phyloP scores from a whole-genome alignment of 306 rosid species.

The Luffa acutangula region DNA sequence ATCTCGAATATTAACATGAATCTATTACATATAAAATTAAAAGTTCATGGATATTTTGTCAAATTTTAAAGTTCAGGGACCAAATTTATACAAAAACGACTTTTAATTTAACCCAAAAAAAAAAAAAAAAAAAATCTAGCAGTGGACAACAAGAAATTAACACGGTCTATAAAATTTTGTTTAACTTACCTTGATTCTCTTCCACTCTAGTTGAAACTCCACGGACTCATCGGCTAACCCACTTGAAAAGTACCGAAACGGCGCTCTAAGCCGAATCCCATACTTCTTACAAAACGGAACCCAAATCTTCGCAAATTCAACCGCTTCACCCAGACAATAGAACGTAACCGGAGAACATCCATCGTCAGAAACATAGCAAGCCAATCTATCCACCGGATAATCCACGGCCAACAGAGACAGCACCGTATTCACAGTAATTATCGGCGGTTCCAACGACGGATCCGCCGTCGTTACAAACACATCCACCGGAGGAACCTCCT shows the following conservation, averaged over 20 bases:
- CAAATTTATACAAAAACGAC: too few relatives aligned
- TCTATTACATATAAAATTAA: too few relatives aligned
- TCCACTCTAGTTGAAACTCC: slow-evolving; percentile 30
- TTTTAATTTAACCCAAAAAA: too few relatives aligned
- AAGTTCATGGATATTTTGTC: too few relatives aligned
- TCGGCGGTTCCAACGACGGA: slow-evolving; percentile 49
- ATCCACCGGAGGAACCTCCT: slow-evolving; percentile 55
- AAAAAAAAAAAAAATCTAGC: too few relatives aligned
- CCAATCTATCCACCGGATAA: slow-evolving; percentile 56
- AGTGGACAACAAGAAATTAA: too few relatives aligned
- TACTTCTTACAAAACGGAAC: slow-evolving; percentile 54
- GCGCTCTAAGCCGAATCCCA: slow-evolving; percentile 49
- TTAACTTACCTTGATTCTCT: not conserved
- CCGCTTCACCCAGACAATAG: slow-evolving; percentile 42
- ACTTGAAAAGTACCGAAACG: slow-evolving; percentile 36
- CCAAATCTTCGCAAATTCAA: slow-evolving; percentile 52
- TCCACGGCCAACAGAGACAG: slow-evolving; percentile 59
- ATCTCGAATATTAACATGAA: too few relatives aligned
- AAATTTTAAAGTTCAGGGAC: too few relatives aligned
- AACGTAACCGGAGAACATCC: slow-evolving; percentile 43
- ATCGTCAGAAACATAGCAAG: slow-evolving; percentile 78
- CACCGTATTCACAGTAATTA: slow-evolving; percentile 51
- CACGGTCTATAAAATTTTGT: too few relatives aligned
- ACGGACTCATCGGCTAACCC: not conserved
- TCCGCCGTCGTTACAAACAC: slow-evolving; percentile 72